A percentile compares a stretch with the other conserved stretches of the same genome.
phyloP scores from a whole-genome alignment of 2,329 filamentous ascomycete genomes.

The Colletotrichum neosansevieriae region DNA sequence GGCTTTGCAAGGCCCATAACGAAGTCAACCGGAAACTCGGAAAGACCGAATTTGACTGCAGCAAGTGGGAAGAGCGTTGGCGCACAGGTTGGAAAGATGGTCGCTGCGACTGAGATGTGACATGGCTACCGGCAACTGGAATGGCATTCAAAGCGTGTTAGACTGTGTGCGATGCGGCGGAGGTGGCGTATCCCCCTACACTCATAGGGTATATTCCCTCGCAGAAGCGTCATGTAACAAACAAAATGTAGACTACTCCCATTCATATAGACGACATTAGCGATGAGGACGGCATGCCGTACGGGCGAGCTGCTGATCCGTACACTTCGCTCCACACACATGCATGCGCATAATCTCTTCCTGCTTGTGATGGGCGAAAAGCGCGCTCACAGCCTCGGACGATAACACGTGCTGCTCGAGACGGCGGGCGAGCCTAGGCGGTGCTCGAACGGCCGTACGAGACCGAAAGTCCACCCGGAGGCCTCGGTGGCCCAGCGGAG shows the following conservation, averaged over 20 bases:
- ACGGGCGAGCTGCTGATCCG: background rate
- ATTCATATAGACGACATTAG: background rate
- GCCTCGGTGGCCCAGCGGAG: background rate
- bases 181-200: too few species aligned
- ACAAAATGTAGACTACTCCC: constrained; percentile 10
- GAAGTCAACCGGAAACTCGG: constrained; percentile 90
- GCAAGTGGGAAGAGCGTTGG: constrained; percentile 93
- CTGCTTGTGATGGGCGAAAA: too few species aligned
- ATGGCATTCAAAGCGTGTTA: background rate
- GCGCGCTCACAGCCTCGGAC: too few species aligned
- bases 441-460: too few species aligned
- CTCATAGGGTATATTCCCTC: background rate
- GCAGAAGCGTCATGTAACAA: background rate
- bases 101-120: constrained; percentile 62
- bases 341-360: too few species aligned
- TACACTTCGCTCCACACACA: too few species aligned
- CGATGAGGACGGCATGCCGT: background rate
- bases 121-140: background rate
- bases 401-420: too few species aligned
- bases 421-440: too few species aligned
- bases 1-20: constrained; percentile 90
- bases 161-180: background rate
- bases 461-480: too few species aligned
- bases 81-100: constrained; percentile 86
- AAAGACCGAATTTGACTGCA: constrained; percentile 91